Evolutionary conservation across 768 basidiomycete species (phyloP), one percentile per base, ranked within the genome.

Genomic region (Termitomyces sp.): DNA sequence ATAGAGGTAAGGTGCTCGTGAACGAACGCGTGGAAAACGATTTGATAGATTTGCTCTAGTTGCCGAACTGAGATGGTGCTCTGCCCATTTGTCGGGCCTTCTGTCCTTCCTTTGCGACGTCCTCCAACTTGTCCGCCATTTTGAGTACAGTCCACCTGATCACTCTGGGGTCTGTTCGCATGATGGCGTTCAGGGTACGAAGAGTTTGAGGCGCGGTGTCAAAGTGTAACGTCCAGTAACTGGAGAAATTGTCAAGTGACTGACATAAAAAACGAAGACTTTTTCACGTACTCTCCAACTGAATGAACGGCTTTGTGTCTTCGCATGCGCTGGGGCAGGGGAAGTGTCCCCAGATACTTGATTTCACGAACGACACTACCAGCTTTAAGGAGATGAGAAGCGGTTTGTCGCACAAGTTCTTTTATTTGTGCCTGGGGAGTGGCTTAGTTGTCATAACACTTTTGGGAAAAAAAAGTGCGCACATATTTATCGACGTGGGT

Each of bases 181-280:
- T 79, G 55, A 88, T 76, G 9, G 74, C 70, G 61, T 84, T 83
- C n/a, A 96, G 75, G 0, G 79, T 74, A 6, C 76, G 73, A 48
- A 95, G 75, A 0, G 83, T 85, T 39, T 76, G 75, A 11, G 93
- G 93, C 9, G 88, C 88, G 3, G 90, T 83, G 75, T 96, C 94
- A 68, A 94, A 96, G 66, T 91, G 82, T 76, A 96, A 81, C 4
- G 88, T 86, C 91, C 91, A 95, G 68, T 94, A 94, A 63, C 93
- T 95, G 63, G 28, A 17, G 25, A 48, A 30, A 41, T 19, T 34
- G 25, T 41, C 17, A 44, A 27, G 52, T 59, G 21, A 37, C 16
- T 5, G 34, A 51, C 37, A 14, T 19, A 46, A 3, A 41, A 27
- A 52, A 49, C 6, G 40, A 56, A 46, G 37, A 39, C n/a, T 25